These are phyloP conservation scores for Lactuca saligna DNA, from an alignment of 129 eudicot genomes.

Conservation along the genomic window DNA sequence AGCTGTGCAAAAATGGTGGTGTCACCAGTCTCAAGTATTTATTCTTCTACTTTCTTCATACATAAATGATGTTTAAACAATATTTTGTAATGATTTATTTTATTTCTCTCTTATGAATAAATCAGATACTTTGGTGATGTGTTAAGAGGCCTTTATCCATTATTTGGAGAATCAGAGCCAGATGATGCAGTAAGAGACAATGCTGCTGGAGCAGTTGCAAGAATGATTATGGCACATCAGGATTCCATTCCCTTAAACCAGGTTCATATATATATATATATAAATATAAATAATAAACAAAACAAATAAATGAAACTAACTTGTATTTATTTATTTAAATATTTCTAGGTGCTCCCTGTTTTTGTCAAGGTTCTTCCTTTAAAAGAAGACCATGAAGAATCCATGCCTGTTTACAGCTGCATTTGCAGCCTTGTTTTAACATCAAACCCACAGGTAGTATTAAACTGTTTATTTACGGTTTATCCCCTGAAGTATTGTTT, in stretches of 20 bases:
- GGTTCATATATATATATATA: conserved; percentile 30
- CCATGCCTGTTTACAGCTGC: conserved; percentile 86
- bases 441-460: conserved; percentile 76
- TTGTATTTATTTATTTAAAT: conserved; percentile 9
- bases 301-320: too few species aligned
- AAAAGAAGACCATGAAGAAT: conserved; percentile 94
- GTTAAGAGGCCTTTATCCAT: conserved; percentile 67
- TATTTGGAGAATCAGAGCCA: conserved; percentile 94
- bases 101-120: neutral
- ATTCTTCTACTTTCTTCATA: conserved; percentile 35
- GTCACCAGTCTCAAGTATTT: conserved; percentile 73
- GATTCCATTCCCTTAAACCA: conserved; percentile 82
- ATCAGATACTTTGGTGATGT: conserved; percentile 71
- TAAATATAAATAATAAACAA: too few species aligned
- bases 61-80: neutral
- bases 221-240: conserved; percentile 93
- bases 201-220: conserved; percentile 99
- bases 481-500: neutral
- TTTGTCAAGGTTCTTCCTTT: conserved; percentile 85
- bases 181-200: conserved; percentile 93
- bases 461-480: neutral
- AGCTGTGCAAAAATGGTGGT: conserved; percentile 91
- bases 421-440: conserved; percentile 77
- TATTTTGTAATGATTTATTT: too few species aligned
- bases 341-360: conserved; percentile 78